Percentiles rank a stretch among this genome's conserved stretches.
Evolutionary conservation across 768 basidiomycete species (phyloP).

Genomic region (Cubamyces sp.): DNA sequence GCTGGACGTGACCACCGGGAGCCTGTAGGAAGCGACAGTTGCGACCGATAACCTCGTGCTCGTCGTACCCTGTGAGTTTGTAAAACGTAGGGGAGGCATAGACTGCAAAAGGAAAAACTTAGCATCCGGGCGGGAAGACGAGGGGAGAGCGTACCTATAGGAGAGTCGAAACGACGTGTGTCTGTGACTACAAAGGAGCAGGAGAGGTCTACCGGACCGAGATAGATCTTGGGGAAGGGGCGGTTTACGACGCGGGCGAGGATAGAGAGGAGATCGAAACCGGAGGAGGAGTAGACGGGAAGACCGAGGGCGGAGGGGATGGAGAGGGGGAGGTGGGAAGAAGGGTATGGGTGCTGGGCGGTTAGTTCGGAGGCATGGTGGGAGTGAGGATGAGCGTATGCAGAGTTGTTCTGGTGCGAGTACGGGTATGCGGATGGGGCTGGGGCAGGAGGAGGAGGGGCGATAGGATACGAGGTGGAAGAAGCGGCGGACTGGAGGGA

Average conservation of each 20-base stretch:
- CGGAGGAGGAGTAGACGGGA: conserved; percentile 86
- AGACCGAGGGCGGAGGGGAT: conserved; percentile 38
- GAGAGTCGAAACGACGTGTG: conserved; percentile 75
- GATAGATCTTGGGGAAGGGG: conserved; percentile 69
- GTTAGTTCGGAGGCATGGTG: background rate
- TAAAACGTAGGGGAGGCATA: conserved; percentile 89
- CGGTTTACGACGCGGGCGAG: conserved; percentile 78
- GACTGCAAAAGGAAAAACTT: conserved; percentile 40
- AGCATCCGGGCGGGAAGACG: background rate
- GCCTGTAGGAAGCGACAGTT: conserved; percentile 93
- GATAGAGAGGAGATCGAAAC: conserved; percentile 87
- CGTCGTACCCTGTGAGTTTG: conserved; percentile 72
- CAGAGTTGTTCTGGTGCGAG: background rate
- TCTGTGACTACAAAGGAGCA: conserved; percentile 95
- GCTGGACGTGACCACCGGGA: conserved; percentile 60
- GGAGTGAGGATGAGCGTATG: conserved; percentile 5
- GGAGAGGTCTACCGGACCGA: conserved; percentile 92
- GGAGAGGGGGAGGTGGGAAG: conserved; percentile 23
- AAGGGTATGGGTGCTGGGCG: conserved; percentile 1
- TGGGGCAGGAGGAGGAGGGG: background rate
- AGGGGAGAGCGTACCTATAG: conserved; percentile 48
- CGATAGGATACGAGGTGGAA: background rate
- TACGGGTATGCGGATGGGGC: conserved; percentile 7
- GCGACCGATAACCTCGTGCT: conserved; percentile 78
- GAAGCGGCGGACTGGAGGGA: background rate